Conservation (phyloP, 306 rosid genomes). For the Vigna reflexopilosa region DNA sequence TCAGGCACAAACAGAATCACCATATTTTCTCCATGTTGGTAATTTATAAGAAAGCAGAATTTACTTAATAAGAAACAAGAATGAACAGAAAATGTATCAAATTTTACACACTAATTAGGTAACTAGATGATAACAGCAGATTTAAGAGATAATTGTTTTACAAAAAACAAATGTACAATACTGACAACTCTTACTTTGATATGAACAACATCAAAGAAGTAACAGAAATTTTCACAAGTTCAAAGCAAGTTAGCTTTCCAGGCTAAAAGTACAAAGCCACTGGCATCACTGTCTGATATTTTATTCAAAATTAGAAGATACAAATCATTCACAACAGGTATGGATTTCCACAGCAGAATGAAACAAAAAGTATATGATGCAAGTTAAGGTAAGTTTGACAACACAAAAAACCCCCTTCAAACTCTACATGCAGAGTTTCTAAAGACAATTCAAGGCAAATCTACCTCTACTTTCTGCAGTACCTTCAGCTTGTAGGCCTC, state of each 20-base stretch:
- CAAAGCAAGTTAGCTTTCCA: constrained; percentile 14
- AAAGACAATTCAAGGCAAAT: constrained; percentile 43
- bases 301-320: constrained; percentile 10
- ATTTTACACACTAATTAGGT: neutral
- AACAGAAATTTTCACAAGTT: constrained; percentile 18
- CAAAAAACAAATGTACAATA: neutral
- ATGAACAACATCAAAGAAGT: constrained; percentile 13
- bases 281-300: neutral
- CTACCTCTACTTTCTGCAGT: constrained; percentile 45
- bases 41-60: too few relatives aligned
- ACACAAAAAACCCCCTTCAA: constrained; percentile 43
- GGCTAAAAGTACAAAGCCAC: constrained; percentile 8
- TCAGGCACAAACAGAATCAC: too few relatives aligned
- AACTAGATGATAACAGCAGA: neutral
- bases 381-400: constrained; percentile 42
- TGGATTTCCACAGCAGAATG: constrained; percentile 39
- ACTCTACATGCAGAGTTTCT: constrained; percentile 46
- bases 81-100: neutral
- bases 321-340: constrained; percentile 32
- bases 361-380: constrained; percentile 37
- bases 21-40: too few relatives aligned
- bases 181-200: constrained; percentile 21
- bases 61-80: too few relatives aligned
- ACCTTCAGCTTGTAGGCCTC: constrained; percentile 49
- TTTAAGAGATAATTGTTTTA: neutral